Base-by-base conservation (phyloP, 2,329 filamentous ascomycete species). In the Fusarium setosum region DNA sequence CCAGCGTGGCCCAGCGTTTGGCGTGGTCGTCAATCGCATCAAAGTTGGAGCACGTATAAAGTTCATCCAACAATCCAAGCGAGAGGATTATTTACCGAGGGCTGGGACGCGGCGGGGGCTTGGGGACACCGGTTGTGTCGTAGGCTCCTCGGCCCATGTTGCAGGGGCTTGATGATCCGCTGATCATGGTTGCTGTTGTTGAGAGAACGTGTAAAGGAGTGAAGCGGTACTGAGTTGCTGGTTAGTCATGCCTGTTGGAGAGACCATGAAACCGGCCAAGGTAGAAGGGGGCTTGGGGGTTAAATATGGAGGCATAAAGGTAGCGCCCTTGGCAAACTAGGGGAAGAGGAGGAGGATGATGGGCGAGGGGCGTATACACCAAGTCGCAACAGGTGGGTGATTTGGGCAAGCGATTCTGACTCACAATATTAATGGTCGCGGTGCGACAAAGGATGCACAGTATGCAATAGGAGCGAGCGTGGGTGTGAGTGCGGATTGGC, bases 121-220 rank as follows among this genome's bases (percentile, higher is more conserved):
- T 84, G 58, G 78, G 76, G 21, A 84, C 76, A 44, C 82, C 82
- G 21, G 82, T 84, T 64, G 81, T 83, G 67, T 85, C 83, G 70
- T 85, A 85, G 65, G 82, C 83, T 59, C 83, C 83, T 58, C 83
- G 79, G 62, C 81, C 83, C 81, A 84, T 83, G 73, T 84, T 82
- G 75, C 68, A 73, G 48, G 73, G 72, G 61, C 67, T 73, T 60
- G 74, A 73, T 50, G 74, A 73, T 58, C 70, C 64, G 63, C 75
- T 70, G 63, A 78, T 65, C 80, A 82, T 82, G 63, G 64, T 79
- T 72, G 63, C 26, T 63, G 60, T 60, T 57, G 62, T 55, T 26
- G 53, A 21, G 17, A 44, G 48, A 50, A 48, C 13, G 23, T 51
- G 60, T 37, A 26, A 56, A 59, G 40, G 48, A 49, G 49, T 58